Conservation (phyloP, 2,329 filamentous ascomycete genomes). For the Fusarium acutatum region DNA sequence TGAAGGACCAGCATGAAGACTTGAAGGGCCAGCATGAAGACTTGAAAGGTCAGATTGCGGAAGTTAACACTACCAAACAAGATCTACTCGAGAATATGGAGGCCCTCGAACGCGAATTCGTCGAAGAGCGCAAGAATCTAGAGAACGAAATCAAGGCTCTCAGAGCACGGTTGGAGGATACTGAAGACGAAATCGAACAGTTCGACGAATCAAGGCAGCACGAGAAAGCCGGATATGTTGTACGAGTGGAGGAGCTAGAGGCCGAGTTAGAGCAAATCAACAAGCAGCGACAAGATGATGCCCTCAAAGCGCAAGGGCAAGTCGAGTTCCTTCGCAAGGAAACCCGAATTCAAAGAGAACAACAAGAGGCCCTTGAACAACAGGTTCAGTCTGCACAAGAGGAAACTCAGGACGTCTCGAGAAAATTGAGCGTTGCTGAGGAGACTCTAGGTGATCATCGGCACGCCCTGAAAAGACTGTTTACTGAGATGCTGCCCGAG, state of each 20-base stretch:
- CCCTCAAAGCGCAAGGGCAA: slow-evolving; percentile 67
- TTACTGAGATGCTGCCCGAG: slow-evolving; percentile 65
- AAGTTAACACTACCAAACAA: slow-evolving; percentile 90
- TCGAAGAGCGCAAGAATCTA: slow-evolving; percentile 82
- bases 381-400: slow-evolving; percentile 66
- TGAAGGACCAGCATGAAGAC: slow-evolving; percentile 65
- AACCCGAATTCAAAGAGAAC: slow-evolving; percentile 66
- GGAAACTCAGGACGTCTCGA: slow-evolving; percentile 59
- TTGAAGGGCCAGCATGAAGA: slow-evolving; percentile 65
- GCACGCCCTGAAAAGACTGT: slow-evolving; percentile 65
- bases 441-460: slow-evolving; percentile 62
- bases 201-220: slow-evolving; percentile 85
- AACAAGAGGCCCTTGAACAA: slow-evolving; percentile 65
- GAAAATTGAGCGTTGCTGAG: slow-evolving; percentile 60
- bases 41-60: slow-evolving; percentile 76
- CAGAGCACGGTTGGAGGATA: slow-evolving; percentile 82
- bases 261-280: slow-evolving; percentile 73
- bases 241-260: slow-evolving; percentile 73
- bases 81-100: slow-evolving; percentile 96
- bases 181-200: slow-evolving; percentile 91
- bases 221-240: slow-evolving; percentile 75
- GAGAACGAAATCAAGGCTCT: slow-evolving; percentile 82
- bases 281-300: slow-evolving; percentile 65
- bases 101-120: slow-evolving; percentile 86
- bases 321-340: slow-evolving; percentile 71